Base-by-base conservation (phyloP, 371 early-diverging fungal genomes). In the Mortierella sp. region DNA sequence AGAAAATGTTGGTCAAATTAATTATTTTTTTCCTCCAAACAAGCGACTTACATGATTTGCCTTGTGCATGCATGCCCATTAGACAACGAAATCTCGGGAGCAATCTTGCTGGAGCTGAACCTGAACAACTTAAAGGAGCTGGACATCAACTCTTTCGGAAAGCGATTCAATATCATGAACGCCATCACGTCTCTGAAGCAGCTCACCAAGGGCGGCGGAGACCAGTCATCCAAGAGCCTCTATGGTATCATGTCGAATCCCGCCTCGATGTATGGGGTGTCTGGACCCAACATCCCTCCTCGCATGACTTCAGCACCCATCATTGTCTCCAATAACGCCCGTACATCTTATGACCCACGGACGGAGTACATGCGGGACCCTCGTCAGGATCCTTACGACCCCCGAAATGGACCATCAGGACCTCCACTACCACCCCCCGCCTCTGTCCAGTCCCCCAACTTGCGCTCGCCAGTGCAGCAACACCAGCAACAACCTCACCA, bases 61-160 rank as follows among this genome's bases (percentile, higher is more conserved):
- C 8, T 67, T 16, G 34, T 31, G 31, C 61, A 61, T 16, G 31
- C 28, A 28, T 16, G 13, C 26, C 14, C 61, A 40, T 40, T 86
- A 93, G 93, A 90, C 1, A 92, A 93, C 80, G 95, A 95, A 67
- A 94, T 95, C 54, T 93, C 92, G 40, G 95, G 95, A 69, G 94
- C 94, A 48, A 89, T 93, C 19, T 83, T 95, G 21, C 53, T 94
- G 26, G 92, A 91, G 67, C 75, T 95, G 44, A 90, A 92, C 67
- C 88, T 93, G 73, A 90, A 91, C 59, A 89, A 93, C 14, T 82
- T 95, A 37, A 95, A 95, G 80, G 95, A 95, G 74, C 81, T 95
- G 19, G 91, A 93, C 43, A 92, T 95, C 48, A 79, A 82, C 34
- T 91, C 94, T 1, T 94, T 93, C 81, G 95, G 95, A 13, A 93